phyloP scores from a whole-genome alignment of 805 yeast species.

The Starmerella apicola region DNA sequence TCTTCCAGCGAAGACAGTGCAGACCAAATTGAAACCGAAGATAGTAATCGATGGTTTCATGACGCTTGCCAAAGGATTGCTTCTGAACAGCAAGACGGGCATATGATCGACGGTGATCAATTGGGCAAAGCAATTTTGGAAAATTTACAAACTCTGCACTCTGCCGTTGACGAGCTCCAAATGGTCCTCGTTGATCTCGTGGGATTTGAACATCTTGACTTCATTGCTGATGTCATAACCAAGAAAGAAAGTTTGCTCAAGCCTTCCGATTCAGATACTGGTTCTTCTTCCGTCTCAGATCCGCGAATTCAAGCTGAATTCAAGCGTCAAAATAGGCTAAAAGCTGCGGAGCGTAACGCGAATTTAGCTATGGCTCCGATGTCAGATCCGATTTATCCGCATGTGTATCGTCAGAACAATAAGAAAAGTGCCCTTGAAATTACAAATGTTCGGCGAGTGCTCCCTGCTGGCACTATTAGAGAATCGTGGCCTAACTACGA shows the following conservation, averaged over 20 bases:
- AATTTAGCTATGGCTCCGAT: conserved; percentile 22
- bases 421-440: conserved; percentile 60
- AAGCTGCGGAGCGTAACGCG: conserved; percentile 18
- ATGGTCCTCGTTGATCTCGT: conserved; percentile 62
- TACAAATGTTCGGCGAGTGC: conserved; percentile 63
- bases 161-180: conserved; percentile 47
- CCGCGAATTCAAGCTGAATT: conserved; percentile 18
- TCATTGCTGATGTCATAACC: conserved; percentile 52
- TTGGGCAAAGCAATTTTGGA: conserved; percentile 6
- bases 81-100: conserved; percentile 1
- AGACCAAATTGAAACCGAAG: too few relatives aligned
- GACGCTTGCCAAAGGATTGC: conserved; percentile 6
- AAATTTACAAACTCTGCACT: conserved; percentile 24
- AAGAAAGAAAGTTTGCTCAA: conserved; percentile 21
- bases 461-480: conserved; percentile 68
- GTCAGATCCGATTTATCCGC: conserved; percentile 55
- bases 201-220: conserved; percentile 77
- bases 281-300: conserved; percentile 3
- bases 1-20: neutral
- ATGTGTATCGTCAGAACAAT: conserved; percentile 65
- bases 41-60: conserved; percentile 9
- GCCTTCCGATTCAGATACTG: neutral
- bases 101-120: conserved; percentile 8
- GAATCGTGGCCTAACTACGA: conserved; percentile 42
- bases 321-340: conserved; percentile 12